A percentile compares a stretch with the other conserved stretches of the same genome.
Evolutionary conservation across 345 rosid genomes (phyloP).

Genomic region (Syzygium jambos): DNA sequence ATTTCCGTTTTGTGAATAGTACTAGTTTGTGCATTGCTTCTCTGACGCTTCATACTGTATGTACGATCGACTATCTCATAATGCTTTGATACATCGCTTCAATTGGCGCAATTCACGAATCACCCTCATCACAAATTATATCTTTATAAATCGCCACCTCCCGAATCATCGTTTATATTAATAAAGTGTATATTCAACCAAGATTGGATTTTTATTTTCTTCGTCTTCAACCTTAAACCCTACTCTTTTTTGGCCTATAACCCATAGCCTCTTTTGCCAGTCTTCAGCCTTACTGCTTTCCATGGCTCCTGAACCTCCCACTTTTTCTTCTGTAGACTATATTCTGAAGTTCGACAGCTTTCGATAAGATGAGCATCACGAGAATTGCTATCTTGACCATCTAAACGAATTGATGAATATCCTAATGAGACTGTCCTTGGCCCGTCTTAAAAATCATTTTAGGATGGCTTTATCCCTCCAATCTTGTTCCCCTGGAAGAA

Average conservation of each 20-base stretch:
- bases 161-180: background rate
- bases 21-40: background rate
- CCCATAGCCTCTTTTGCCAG: background rate
- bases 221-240: background rate
- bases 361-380: background rate
- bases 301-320: background rate
- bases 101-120: no score
- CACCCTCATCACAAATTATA: no score
- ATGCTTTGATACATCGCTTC: no score
- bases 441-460: no score
- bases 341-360: background rate
- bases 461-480: no score
- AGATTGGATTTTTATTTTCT: background rate
- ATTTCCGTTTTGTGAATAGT: background rate
- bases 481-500: no score
- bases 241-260: background rate
- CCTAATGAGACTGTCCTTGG: background rate
- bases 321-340: background rate
- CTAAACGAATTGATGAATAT: background rate
- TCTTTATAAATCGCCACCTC: no score
- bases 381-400: background rate
- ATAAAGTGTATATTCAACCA: background rate
- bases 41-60: background rate
- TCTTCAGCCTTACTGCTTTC: background rate
- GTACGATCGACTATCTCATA: no score